phyloP scores from a whole-genome alignment of 441 rosid species.

The Viola pubescens region DNA sequence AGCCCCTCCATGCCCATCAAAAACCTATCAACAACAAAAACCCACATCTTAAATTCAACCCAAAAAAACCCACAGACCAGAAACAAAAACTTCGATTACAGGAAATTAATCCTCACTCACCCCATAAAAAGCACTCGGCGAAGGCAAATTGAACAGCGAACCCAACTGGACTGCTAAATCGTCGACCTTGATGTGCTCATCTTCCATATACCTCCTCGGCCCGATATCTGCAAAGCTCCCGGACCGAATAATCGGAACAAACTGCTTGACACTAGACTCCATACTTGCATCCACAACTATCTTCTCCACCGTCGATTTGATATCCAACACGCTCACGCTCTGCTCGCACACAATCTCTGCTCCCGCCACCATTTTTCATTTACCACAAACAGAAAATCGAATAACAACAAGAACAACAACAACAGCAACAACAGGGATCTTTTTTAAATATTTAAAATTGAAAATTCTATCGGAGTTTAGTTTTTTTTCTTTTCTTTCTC shows the following conservation, averaged over 20 bases:
- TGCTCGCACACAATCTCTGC: constrained; percentile 44
- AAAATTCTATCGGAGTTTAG: too few species aligned
- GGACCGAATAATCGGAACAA: constrained; percentile 64
- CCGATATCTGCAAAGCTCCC: constrained; percentile 86
- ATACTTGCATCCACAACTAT: constrained; percentile 24
- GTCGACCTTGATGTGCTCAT: constrained; percentile 71
- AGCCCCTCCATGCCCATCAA: constrained; percentile 88
- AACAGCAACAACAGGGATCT: too few species aligned
- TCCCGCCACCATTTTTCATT: constrained; percentile 55
- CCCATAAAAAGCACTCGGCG: constrained; percentile 84
- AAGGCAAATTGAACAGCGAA: constrained; percentile 29
- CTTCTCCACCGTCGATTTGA: constrained; percentile 20
- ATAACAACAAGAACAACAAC: background rate
- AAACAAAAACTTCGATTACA: background rate
- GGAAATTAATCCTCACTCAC: constrained; percentile 36
- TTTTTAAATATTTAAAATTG: too few species aligned
- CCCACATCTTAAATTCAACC: constrained; percentile 6
- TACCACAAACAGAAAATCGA: constrained; percentile 1
- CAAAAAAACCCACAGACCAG: background rate
- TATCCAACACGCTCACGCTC: constrained; percentile 42
- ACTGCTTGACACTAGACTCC: constrained; percentile 33
- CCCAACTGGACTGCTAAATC: constrained; percentile 46
- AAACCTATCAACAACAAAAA: constrained; percentile 41
- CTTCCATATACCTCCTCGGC: constrained; percentile 79
- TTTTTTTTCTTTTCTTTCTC: background rate